A percentile compares a stretch with the other conserved stretches of the same genome.
These are phyloP conservation scores for Globisporangium echinulatum DNA, from an alignment of 352 stramenopile species.

Conservation along the genomic window DNA sequence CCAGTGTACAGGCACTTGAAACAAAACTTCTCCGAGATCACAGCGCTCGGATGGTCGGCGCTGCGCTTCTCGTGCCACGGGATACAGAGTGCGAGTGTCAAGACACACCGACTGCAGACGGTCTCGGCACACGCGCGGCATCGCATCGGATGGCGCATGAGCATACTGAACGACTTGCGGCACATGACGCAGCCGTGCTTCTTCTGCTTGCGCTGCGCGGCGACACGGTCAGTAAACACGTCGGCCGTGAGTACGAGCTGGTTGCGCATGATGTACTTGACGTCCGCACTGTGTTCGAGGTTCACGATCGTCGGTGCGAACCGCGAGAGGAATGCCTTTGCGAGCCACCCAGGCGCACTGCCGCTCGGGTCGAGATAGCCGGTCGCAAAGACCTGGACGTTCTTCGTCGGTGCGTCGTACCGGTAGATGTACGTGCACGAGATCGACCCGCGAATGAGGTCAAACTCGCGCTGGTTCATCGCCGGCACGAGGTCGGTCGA, in stretches of 20 bases:
- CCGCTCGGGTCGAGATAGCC: conserved; percentile 45
- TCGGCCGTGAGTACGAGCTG: conserved; percentile 29
- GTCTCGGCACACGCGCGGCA: conserved; percentile 75
- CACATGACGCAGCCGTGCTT: conserved; percentile 67
- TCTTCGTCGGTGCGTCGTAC: conserved; percentile 41
- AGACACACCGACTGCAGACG: conserved; percentile 61
- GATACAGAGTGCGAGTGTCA: conserved; percentile 55
- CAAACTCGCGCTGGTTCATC: conserved; percentile 21
- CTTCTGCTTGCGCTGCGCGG: conserved; percentile 29
- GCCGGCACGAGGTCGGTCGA: conserved; percentile 34
- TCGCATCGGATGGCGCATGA: conserved; percentile 57
- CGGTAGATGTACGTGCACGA: conserved; percentile 59
- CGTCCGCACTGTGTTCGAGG: conserved; percentile 61
- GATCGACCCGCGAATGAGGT: conserved; percentile 46
- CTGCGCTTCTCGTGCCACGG: conserved; percentile 40
- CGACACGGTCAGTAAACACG: conserved; percentile 26
- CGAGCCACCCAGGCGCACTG: conserved; percentile 36
- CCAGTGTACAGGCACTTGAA: conserved; percentile 72
- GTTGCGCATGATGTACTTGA: conserved; percentile 68
- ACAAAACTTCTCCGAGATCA: conserved; percentile 66
- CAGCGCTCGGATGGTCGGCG: conserved; percentile 22
- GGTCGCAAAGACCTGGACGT: conserved; percentile 64
- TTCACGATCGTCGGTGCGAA: conserved; percentile 56
- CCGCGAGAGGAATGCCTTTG: conserved; percentile 52
- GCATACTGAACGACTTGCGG: conserved; percentile 60